Conservation (phyloP, 495 filamentous ascomycete genomes). For the Aspergillus incahuasiensis region DNA sequence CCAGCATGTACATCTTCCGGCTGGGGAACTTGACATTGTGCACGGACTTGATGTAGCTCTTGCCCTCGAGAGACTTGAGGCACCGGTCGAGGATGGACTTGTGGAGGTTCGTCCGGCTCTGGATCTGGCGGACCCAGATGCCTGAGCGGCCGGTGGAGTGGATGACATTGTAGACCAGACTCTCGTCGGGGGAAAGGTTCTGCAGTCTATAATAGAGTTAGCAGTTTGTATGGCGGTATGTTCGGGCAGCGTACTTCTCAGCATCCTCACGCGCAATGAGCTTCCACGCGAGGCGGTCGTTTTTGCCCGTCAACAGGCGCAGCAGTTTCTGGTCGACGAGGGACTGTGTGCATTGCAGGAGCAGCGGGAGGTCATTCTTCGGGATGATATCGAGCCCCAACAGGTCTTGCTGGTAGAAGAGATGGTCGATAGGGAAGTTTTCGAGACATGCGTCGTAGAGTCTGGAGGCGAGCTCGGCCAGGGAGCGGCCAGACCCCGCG, state of each 20-base stretch:
- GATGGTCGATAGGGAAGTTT: conserved; percentile 40
- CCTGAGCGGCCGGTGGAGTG: conserved; percentile 76
- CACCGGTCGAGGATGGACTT: conserved; percentile 68
- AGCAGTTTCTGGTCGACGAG: conserved; percentile 66
- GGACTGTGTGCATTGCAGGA: conserved; percentile 56
- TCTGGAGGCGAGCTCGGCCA: conserved; percentile 37
- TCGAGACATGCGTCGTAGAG: conserved; percentile 42
- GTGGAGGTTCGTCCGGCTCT: conserved; percentile 69
- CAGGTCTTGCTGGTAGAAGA: conserved; percentile 66
- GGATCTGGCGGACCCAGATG: conserved; percentile 81
- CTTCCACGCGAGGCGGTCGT: conserved; percentile 58
- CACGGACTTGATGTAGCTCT: conserved; percentile 79
- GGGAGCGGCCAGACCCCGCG: conserved; percentile 29
- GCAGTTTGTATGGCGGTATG: background rate
- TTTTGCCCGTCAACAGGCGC: conserved; percentile 50
- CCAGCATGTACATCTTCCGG: conserved; percentile 64
- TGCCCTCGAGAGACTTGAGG: conserved; percentile 73
- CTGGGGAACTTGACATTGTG: conserved; percentile 56
- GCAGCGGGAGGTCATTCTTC: conserved; percentile 50
- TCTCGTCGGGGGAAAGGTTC: conserved; percentile 62
- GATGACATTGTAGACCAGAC: conserved; percentile 77
- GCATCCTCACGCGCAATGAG: conserved; percentile 64
- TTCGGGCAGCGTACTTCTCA: conserved; percentile 49
- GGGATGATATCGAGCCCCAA: conserved; percentile 58
- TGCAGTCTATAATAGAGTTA: conserved; percentile 51